These are phyloP conservation scores for Clarireedia sp. DNA, from an alignment of 2,329 filamentous ascomycete genomes.

Conservation along the genomic window DNA sequence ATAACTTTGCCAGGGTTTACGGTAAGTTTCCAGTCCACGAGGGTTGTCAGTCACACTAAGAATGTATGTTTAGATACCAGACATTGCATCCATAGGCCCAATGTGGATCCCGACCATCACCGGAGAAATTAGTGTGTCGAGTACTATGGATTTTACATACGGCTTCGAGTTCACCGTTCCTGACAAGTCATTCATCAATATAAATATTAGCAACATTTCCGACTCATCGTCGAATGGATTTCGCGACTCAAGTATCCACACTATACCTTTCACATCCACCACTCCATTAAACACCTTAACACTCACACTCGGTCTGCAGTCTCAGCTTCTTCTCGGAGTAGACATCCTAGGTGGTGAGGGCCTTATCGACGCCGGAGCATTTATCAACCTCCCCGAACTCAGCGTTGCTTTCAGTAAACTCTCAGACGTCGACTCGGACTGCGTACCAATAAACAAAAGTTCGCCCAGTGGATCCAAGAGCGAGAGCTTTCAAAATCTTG, in stretches of 20 bases:
- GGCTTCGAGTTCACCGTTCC: not conserved
- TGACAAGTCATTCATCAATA: not conserved
- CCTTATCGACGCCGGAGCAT: not conserved
- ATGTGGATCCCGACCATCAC: not conserved
- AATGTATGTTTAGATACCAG: not conserved
- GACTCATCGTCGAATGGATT: not conserved
- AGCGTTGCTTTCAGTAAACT: not conserved
- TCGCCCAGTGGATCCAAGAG: not conserved
- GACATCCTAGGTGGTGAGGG: not conserved
- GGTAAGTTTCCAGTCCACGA: not conserved
- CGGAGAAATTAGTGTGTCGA: not conserved
- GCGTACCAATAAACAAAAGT: not conserved
- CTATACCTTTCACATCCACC: constrained; percentile 1
- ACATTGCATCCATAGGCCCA: not conserved
- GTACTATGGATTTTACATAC: not conserved
- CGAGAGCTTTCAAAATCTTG: not conserved
- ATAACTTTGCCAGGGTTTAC: constrained; percentile 1
- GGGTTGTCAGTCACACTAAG: not conserved
- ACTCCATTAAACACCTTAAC: not conserved
- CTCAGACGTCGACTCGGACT: not conserved
- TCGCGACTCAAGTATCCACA: not conserved
- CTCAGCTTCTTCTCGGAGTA: constrained; percentile 4
- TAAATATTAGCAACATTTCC: constrained; percentile 2
- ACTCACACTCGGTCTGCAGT: not conserved
- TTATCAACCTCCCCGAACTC: not conserved